phyloP scores from a whole-genome alignment of 192 early-diverging fungal genomes.

The Coemansia javaensis region DNA sequence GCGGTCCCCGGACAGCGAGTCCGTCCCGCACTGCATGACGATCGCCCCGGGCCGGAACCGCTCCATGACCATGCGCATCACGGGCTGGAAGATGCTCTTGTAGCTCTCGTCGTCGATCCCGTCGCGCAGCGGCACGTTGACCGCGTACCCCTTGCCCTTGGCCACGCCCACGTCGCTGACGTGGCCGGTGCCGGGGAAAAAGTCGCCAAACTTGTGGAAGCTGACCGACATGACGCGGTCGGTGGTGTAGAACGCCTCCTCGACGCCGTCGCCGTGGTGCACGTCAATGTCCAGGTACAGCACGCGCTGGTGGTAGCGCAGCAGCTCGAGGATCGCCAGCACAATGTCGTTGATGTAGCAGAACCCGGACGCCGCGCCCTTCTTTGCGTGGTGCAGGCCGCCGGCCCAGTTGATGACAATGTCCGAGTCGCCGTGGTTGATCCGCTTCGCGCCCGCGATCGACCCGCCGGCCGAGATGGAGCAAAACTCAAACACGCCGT shows the following conservation, averaged over 20 bases:
- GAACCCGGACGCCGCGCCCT: constrained; percentile 91
- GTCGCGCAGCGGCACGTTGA: constrained; percentile 94
- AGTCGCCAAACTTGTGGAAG: constrained; percentile 99
- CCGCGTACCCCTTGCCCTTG: constrained; percentile 82
- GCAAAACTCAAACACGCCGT: constrained; percentile 95
- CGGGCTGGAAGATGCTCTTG: constrained; percentile 79
- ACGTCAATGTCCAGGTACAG: constrained; percentile 98
- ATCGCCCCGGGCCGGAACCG: constrained; percentile 85
- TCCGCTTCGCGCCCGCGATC: constrained; percentile 85
- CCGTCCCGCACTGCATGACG: constrained; percentile 94
- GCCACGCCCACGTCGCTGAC: constrained; percentile 86
- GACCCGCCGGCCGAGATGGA: constrained; percentile 88
- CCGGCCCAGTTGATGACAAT: constrained; percentile 97
- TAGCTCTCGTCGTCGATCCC: constrained; percentile 95
- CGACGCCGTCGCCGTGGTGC: constrained; percentile 99
- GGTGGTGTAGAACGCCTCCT: constrained; percentile 97
- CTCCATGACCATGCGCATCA: constrained; percentile 83
- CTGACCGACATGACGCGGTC: constrained; percentile 99
- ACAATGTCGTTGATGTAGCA: constrained; percentile 99
- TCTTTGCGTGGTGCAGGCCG: constrained; percentile 97
- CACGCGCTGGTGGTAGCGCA: constrained; percentile 83
- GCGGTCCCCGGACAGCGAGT: constrained; percentile 89
- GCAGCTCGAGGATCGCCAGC: constrained; percentile 82
- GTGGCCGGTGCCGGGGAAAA: constrained; percentile 98
- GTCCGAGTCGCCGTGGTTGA: constrained; percentile 81